Evolutionary conservation across 1,284 basidiomycete genomes (phyloP).

Genomic region (Sphagnurus paluster): DNA sequence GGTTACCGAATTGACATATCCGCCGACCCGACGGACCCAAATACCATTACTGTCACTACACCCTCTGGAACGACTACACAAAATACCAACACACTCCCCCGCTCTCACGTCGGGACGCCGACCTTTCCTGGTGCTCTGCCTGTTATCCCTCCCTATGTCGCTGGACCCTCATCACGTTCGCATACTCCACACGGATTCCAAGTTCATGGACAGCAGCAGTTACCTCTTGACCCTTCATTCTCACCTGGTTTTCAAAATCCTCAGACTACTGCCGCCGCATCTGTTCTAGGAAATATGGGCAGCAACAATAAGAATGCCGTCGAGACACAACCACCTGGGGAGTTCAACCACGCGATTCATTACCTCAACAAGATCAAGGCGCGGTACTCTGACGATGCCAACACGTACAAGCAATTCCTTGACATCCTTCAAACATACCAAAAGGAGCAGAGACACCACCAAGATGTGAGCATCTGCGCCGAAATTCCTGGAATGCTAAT

Average conservation of each 20-base stretch:
- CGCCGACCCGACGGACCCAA: conserved; percentile 70
- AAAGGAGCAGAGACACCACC: conserved; percentile 87
- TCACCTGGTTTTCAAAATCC: conserved; percentile 39
- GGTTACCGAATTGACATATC: conserved; percentile 97
- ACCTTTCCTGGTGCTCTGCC: conserved; percentile 23
- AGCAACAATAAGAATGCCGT: conserved; percentile 43
- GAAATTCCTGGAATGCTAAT: conserved; percentile 9
- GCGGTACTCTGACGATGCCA: conserved; percentile 87
- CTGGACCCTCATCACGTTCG: conserved; percentile 40
- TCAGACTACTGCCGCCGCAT: conserved; percentile 56
- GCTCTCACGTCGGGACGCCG: conserved; percentile 22
- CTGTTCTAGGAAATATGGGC: conserved; percentile 58
- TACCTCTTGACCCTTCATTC: conserved; percentile 35
- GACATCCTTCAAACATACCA: conserved; percentile 98
- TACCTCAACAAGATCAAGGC: conserved; percentile 99
- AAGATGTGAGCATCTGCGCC: conserved; percentile 66
- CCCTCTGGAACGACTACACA: conserved; percentile 83
- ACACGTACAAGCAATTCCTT: conserved; percentile 97
- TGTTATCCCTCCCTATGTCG: conserved; percentile 24
- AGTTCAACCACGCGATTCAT: conserved; percentile 98
- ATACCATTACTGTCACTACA: conserved; percentile 93
- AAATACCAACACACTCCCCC: conserved; percentile 40
- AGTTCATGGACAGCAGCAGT: conserved; percentile 33
- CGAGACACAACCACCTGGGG: conserved; percentile 53
- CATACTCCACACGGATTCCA: conserved; percentile 45